phyloP scores from a whole-genome alignment of 2,329 filamentous ascomycete species.

The Penicillium freii region DNA sequence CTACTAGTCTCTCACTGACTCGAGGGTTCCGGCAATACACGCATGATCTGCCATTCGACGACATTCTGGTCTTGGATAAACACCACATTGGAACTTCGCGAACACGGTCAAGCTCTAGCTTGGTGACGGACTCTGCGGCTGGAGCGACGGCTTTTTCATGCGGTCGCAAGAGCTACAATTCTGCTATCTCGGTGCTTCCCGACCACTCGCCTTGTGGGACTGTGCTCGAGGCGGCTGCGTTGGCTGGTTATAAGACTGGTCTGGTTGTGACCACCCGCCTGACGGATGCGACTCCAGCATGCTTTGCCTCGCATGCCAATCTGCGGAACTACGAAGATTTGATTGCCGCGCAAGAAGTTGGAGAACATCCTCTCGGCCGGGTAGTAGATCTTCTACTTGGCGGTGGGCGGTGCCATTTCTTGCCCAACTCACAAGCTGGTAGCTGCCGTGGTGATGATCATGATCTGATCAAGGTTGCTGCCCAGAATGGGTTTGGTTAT shows the following conservation, averaged over 20 bases:
- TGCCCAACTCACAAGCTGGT: constrained; percentile 75
- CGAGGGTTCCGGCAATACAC: constrained; percentile 80
- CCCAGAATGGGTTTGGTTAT: constrained; percentile 78
- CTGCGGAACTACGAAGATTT: constrained; percentile 77
- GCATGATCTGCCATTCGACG: constrained; percentile 67
- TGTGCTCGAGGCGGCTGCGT: constrained; percentile 88
- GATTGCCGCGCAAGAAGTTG: constrained; percentile 89
- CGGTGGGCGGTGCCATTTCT: constrained; percentile 88
- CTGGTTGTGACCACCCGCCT: constrained; percentile 92
- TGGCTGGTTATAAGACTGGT: constrained; percentile 86
- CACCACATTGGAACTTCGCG: constrained; percentile 88
- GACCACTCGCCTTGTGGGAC: constrained; percentile 86
- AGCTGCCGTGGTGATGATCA: constrained; percentile 77
- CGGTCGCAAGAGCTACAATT: constrained; percentile 91
- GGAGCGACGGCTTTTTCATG: constrained; percentile 96
- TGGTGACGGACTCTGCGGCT: constrained; percentile 95
- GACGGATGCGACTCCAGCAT: constrained; percentile 93
- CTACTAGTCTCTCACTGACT: constrained; percentile 82
- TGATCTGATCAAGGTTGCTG: constrained; percentile 72
- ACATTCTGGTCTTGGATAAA: constrained; percentile 77
- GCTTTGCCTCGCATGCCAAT: constrained; percentile 86
- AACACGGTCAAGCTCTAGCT: constrained; percentile 76
- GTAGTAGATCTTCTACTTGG: constrained; percentile 91
- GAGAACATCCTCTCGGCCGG: constrained; percentile 79
- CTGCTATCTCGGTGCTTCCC: constrained; percentile 85